Evolutionary conservation across 371 early-diverging fungal genomes (phyloP).

Genomic region (Syncephalastrum monosporum): DNA sequence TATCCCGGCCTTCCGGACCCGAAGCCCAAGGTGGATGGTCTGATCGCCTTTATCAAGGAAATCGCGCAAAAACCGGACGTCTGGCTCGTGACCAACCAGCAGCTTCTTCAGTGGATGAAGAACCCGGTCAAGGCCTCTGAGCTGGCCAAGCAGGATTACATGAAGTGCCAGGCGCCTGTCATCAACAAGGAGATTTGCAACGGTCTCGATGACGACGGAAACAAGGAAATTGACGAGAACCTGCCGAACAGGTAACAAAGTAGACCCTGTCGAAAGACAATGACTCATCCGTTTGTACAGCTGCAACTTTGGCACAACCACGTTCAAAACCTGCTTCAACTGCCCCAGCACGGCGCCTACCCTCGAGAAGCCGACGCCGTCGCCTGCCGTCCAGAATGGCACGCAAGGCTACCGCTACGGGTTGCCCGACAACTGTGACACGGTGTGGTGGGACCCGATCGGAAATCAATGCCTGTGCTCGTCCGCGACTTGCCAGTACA

Average conservation of each 20-base stretch:
- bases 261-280: no score
- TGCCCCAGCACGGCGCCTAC: constrained; percentile 58
- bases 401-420: constrained; percentile 46
- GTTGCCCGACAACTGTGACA: constrained; percentile 63
- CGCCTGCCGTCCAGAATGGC: constrained; percentile 42
- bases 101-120: constrained; percentile 62
- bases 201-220: constrained; percentile 62
- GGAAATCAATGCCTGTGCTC: constrained; percentile 54
- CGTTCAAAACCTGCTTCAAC: constrained; percentile 67
- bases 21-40: constrained; percentile 24
- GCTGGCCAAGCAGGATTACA: constrained; percentile 49
- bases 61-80: constrained; percentile 49
- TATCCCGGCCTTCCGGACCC: constrained; percentile 43
- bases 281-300: constrained; percentile 2
- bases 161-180: constrained; percentile 57
- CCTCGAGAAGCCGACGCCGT: constrained; percentile 52
- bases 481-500: constrained; percentile 42
- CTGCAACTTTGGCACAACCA: constrained; percentile 55
- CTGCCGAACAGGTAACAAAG: constrained; percentile 29
- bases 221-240: constrained; percentile 45
- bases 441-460: constrained; percentile 74
- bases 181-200: constrained; percentile 70
- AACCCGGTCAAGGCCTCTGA: constrained; percentile 65
- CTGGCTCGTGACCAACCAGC: constrained; percentile 68
- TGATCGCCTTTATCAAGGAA: constrained; percentile 41